These are phyloP conservation scores for Chlorella sp. DNA, from an alignment of 139 green algal species.

Conservation along the genomic window DNA sequence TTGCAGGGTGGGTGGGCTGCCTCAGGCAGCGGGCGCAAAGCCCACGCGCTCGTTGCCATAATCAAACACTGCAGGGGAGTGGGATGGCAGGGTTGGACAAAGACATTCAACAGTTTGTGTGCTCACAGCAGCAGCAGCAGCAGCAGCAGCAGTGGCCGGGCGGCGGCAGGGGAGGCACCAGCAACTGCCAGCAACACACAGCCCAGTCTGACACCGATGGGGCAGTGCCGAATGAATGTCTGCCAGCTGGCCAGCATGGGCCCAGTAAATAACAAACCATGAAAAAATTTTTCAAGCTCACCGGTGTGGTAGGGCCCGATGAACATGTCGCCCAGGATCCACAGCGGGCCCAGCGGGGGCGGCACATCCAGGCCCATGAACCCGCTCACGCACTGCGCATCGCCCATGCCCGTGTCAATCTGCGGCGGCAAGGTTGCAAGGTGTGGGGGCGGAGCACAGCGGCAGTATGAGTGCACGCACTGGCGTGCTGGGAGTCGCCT, in stretches of 20 bases:
- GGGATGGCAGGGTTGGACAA: not conserved
- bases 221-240: not conserved
- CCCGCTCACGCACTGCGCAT: conserved; percentile 91
- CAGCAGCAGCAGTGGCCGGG: too few relatives aligned
- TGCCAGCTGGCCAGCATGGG: too few relatives aligned
- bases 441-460: not conserved
- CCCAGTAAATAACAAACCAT: too few relatives aligned
- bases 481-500: too few relatives aligned
- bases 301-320: conserved; percentile 94
- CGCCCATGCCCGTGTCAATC: conserved; percentile 46
- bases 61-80: conserved; percentile 90
- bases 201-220: not conserved
- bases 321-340: conserved; percentile 98
- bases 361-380: conserved; percentile 98
- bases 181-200: too few relatives aligned
- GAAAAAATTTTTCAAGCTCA: not conserved
- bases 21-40: conserved; percentile 82
- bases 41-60: conserved; percentile 88
- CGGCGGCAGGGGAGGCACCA: too few relatives aligned
- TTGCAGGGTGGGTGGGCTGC: too few relatives aligned
- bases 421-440: not conserved
- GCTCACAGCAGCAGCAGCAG: not conserved
- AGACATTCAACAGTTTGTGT: not conserved
- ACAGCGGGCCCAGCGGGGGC: conserved; percentile 85
- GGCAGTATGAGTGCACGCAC: not conserved